These are phyloP conservation scores for Prunus dulcis DNA, from an alignment of 306 rosid genomes.

Conservation along the genomic window DNA sequence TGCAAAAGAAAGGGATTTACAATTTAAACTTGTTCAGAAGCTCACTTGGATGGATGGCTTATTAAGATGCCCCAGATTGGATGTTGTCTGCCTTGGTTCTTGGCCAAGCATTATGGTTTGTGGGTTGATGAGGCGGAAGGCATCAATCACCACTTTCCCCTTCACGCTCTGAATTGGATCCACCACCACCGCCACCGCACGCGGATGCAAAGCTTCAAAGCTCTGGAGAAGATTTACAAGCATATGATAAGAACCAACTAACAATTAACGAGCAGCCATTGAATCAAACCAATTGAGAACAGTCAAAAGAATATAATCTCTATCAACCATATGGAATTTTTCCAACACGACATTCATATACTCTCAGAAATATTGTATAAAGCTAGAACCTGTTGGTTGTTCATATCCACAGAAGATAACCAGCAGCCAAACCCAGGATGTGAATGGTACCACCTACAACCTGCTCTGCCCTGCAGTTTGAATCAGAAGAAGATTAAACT, in stretches of 20 bases:
- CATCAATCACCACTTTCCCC: slow-evolving; percentile 91
- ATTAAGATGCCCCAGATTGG: slow-evolving; percentile 87
- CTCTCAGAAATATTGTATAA: too few relatives aligned
- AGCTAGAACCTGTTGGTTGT: slow-evolving; percentile 70
- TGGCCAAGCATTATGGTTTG: slow-evolving; percentile 91
- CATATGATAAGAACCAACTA: background rate
- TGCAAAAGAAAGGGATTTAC: background rate
- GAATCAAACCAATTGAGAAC: background rate
- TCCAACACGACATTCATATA: too few relatives aligned
- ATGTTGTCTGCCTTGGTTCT: slow-evolving; percentile 89
- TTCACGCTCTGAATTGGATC: slow-evolving; percentile 90
- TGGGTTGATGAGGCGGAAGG: slow-evolving; percentile 88
- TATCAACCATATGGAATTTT: too few relatives aligned
- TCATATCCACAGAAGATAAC: slow-evolving; percentile 94
- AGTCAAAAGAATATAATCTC: too few relatives aligned
- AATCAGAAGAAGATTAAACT: background rate
- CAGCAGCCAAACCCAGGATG: slow-evolving; percentile 98
- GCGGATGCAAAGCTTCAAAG: slow-evolving; percentile 85
- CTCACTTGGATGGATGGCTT: slow-evolving; percentile 89
- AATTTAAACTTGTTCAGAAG: background rate
- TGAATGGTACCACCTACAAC: slow-evolving; percentile 94
- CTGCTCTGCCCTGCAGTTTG: slow-evolving; percentile 76
- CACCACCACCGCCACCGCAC: slow-evolving; percentile 89
- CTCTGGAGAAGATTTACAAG: slow-evolving; percentile 42
- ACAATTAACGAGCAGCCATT: background rate